A percentile compares a stretch with the other conserved stretches of the same genome.
These are phyloP conservation scores for Wilcoxina mikolae DNA, from an alignment of 495 filamentous ascomycete genomes.

Conservation along the genomic window DNA sequence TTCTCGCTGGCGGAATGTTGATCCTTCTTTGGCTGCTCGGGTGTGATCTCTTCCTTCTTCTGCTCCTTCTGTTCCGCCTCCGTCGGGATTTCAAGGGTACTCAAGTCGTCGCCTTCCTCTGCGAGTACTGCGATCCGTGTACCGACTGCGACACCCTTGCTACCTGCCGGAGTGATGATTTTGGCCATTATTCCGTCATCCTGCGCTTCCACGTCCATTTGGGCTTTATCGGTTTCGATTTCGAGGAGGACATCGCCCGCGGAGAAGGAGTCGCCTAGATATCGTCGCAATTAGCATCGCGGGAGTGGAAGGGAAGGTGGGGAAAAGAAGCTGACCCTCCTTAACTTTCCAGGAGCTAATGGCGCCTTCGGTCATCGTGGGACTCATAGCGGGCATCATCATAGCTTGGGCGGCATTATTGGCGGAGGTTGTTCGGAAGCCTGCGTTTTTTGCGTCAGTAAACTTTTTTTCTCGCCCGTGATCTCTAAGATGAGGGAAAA, in stretches of 20 bases:
- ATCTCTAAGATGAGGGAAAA: conserved; percentile 11
- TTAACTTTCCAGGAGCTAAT: conserved; percentile 64
- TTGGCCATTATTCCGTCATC: conserved; percentile 68
- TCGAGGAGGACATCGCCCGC: conserved; percentile 71
- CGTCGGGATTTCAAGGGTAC: conserved; percentile 48
- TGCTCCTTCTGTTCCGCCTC: conserved; percentile 42
- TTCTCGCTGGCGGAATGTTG: conserved; percentile 3
- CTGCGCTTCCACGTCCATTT: conserved; percentile 82
- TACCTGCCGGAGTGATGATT: conserved; percentile 48
- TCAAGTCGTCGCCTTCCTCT: conserved; percentile 59
- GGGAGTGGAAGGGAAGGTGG: not conserved
- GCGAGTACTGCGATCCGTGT: conserved; percentile 60
- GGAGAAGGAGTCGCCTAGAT: conserved; percentile 43
- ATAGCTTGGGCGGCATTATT: conserved; percentile 57
- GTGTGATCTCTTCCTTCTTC: conserved; percentile 52
- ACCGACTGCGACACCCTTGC: conserved; percentile 57
- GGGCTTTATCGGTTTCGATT: conserved; percentile 79
- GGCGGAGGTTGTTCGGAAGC: conserved; percentile 45
- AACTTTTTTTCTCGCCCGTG: not conserved
- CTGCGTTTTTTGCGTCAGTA: conserved; percentile 30
- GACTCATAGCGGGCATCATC: conserved; percentile 73
- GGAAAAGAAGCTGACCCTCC: conserved; percentile 44
- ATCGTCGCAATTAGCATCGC: not conserved
- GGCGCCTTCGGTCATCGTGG: conserved; percentile 77
- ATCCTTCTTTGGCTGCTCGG: conserved; percentile 52